A percentile compares a stretch with the other conserved stretches of the same genome.
Evolutionary conservation across 2,329 filamentous ascomycete species (phyloP).

Genomic region (Cordyceps cicadae): DNA sequence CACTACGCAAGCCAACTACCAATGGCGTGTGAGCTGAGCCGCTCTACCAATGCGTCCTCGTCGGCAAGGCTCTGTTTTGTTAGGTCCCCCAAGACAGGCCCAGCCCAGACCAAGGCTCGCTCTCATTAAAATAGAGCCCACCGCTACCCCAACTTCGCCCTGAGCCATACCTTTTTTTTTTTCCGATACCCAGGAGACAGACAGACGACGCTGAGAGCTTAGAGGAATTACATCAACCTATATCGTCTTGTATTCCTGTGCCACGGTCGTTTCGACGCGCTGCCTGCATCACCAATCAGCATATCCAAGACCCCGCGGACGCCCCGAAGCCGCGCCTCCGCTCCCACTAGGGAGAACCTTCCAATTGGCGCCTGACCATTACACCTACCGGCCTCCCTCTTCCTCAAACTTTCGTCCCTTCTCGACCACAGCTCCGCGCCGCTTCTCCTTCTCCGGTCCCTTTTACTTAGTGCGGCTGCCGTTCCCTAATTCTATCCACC

Average conservation of each 20-base stretch:
- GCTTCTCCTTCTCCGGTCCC: conserved; percentile 14
- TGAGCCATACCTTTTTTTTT: background rate
- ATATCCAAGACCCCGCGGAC: background rate
- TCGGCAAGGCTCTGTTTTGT: background rate
- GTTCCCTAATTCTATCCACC: background rate
- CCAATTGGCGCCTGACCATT: conserved; percentile 27
- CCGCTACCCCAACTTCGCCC: background rate
- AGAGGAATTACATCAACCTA: background rate
- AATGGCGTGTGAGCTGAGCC: no score
- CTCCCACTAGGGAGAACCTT: conserved; percentile 16
- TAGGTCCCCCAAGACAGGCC: background rate
- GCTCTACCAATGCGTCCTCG: background rate
- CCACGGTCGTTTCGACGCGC: no score
- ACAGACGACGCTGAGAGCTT: background rate
- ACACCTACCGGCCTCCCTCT: conserved; percentile 10
- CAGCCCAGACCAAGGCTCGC: no score
- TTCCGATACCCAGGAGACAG: background rate
- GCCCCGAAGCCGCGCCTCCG: background rate
- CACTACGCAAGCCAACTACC: background rate
- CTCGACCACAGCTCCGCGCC: background rate
- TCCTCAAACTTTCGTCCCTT: conserved; percentile 8
- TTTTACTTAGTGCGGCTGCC: conserved; percentile 1
- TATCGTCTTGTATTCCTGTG: no score
- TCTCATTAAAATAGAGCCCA: background rate
- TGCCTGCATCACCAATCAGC: no score